Percentiles rank a stretch among this genome's conserved stretches.
phyloP scores from a whole-genome alignment of 1,284 basidiomycete genomes.

The Mycosarcoma maydis region DNA sequence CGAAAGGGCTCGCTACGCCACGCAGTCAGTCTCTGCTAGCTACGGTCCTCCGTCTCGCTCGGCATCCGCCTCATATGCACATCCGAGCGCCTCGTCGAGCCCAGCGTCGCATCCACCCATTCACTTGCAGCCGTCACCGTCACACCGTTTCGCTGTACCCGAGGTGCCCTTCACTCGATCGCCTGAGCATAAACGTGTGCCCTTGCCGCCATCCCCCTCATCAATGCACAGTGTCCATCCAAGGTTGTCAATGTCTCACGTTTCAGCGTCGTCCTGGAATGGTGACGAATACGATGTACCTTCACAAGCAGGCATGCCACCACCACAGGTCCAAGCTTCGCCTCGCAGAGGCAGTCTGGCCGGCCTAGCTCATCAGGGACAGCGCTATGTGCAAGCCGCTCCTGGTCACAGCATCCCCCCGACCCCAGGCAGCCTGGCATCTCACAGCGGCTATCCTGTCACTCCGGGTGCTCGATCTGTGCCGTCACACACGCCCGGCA shows the following conservation, averaged over 20 bases:
- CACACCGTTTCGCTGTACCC: constrained; percentile 45
- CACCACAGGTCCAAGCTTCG: constrained; percentile 22
- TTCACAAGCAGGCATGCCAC: constrained; percentile 28
- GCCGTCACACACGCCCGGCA: constrained; percentile 23
- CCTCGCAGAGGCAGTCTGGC: constrained; percentile 23
- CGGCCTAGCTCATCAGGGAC: constrained; percentile 2
- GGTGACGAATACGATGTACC: constrained; percentile 17
- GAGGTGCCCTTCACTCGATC: constrained; percentile 35
- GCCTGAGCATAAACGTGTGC: constrained; percentile 28
- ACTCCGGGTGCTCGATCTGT: constrained; percentile 36
- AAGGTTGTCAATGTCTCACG: background rate
- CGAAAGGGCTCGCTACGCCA: constrained; percentile 19
- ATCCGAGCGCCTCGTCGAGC: constrained; percentile 35
- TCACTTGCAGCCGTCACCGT: constrained; percentile 45
- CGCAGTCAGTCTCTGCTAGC: constrained; percentile 18
- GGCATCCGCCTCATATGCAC: constrained; percentile 18
- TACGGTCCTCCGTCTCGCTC: constrained; percentile 20
- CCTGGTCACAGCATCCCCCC: constrained; percentile 26
- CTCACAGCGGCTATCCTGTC: constrained; percentile 22
- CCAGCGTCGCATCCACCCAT: constrained; percentile 20
- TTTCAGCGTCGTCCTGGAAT: constrained; percentile 4
- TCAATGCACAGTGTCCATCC: constrained; percentile 11
- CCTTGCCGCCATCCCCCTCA: constrained; percentile 34
- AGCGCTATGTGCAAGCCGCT: constrained; percentile 13
- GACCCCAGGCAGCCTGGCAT: constrained; percentile 22